These are phyloP conservation scores for Diplodia scrobiculata DNA, from an alignment of 2,329 filamentous ascomycete genomes.

Conservation along the genomic window DNA sequence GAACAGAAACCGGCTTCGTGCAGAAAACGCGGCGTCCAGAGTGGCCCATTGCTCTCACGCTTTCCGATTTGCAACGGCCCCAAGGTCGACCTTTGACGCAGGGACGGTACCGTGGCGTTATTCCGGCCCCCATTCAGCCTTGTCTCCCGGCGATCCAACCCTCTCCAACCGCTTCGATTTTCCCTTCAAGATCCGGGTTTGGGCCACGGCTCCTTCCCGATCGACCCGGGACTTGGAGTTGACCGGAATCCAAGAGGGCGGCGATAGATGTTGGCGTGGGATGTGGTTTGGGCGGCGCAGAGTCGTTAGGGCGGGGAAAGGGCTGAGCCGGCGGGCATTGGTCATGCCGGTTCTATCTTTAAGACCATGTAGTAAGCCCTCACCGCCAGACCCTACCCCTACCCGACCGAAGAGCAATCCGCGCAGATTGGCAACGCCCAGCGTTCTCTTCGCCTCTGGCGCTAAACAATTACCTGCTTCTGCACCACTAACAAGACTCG, in stretches of 20 bases:
- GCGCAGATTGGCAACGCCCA: neutral
- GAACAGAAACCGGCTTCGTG: neutral
- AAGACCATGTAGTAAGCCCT: conserved; percentile 11
- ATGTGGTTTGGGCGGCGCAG: neutral
- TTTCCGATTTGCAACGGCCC: neutral
- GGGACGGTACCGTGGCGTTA: neutral
- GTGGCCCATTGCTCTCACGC: neutral
- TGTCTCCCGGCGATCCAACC: neutral
- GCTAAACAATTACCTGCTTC: conserved; percentile 12
- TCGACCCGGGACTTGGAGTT: neutral
- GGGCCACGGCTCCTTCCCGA: conserved; percentile 1
- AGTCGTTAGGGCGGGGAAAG: conserved; percentile 10
- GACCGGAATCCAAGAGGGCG: neutral
- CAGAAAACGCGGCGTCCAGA: neutral
- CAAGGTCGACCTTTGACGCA: neutral
- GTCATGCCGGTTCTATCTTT: conserved; percentile 19
- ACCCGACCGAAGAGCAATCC: neutral
- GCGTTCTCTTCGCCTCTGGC: neutral
- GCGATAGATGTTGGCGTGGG: neutral
- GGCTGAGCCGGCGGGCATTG: neutral
- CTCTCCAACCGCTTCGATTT: neutral
- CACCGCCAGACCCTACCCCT: conserved; percentile 1
- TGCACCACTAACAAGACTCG: neutral
- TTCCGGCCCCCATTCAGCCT: neutral
- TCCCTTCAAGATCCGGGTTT: neutral